Base-by-base conservation (phyloP, 2,329 filamentous ascomycete species). In the Colletotrichum coccodes region DNA sequence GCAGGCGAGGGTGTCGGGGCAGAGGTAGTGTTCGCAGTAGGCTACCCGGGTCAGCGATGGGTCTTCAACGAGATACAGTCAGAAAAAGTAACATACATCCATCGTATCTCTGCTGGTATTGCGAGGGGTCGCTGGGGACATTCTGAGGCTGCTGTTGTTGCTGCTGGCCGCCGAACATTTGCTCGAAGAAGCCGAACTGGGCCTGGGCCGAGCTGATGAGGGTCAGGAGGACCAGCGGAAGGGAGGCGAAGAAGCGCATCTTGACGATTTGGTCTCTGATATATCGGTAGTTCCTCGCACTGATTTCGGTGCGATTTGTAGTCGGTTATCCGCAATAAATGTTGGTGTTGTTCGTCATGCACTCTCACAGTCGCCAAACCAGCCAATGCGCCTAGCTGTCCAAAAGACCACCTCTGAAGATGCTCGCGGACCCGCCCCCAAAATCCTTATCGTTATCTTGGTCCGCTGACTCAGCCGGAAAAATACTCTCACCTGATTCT, bases 111-210 rank as follows among this genome's bases (percentile, higher is more conserved):
- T 88, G 83, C 75, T 90, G 91, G 79, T 98, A 98, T 84, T 93
- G 92, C 28, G 85, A 83, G 16, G 93, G 92, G 81, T 98, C 95
- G 76, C 93, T 97, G 2, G 93, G 88, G 32, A 92, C 93, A 79
- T 98, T 96, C 52, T 83, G 79, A 54, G 87, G 81, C 72, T 89
- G 87, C 65, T 88, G 84, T 14, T 85, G 82, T 12, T 79, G 76
- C 52, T 77, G 78, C 68, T 86, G 85, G 73, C 89, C 89, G 74
- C 90, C 87, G 79, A 99, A 98, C 94, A 98, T 97, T 76, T 98
- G 94, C 79, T 98, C 95, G 82, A 98, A 99, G 88, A 99, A 97
- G 78, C 94, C 92, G 80, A 98, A 98, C 82, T 98, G 95, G 12
- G 94, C 94, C 65, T 87, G 83, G 4, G 86, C 90, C 18, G 89